Base-by-base conservation (phyloP, 148 eudicot genomes). In the Diospyros kaki region DNA sequence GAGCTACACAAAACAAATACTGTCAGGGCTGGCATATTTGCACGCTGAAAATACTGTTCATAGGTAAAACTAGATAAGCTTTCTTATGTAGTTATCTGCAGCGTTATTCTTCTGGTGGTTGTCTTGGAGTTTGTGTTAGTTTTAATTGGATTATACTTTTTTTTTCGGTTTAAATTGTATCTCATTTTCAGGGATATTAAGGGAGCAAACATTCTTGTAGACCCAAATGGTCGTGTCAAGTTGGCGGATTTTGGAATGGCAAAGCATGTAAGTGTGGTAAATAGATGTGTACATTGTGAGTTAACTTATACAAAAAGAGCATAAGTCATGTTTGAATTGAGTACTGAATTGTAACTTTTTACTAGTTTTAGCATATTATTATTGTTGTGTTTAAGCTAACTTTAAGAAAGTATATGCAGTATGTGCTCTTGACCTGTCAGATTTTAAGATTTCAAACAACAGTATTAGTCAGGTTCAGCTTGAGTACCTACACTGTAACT, bases 161-260 rank as follows among this genome's bases (percentile, higher is more conserved):
- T 43, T 51, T 63, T 76, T 28, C 0, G 28, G 28, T 28, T 28
- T 28, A 28, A 28, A 28, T 28, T 66, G 65, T 71, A 28, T 58
- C 81, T 48, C 72, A 69, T 50, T 74, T 62, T 63, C 82, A 95
- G 98, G 88, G 99, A 95, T 77, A 95, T 95, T 71, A 95, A 95
- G 84, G 99, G 99, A 83, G 99, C 99, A 81, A 92, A 92, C 83
- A 90, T 94, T 66, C 97, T 94, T 59, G 98, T 94, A 72, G 98
- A 94, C 78, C 97, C 98, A 17, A 85, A 87, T 84, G 98, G 98
- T 45, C 93, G 94, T 60, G 84, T 92, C 39, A 95, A 95, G 88
- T 80, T 95, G 85, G 97, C 97, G 60, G 97, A 95, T 84, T 95
- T 95, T 86, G 98, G 97, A 64, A 95, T 95, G 97, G 98, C 97